Evolutionary conservation across 805 yeast species (phyloP).

Genomic region (Kluyveromyces nonfermentans): DNA sequence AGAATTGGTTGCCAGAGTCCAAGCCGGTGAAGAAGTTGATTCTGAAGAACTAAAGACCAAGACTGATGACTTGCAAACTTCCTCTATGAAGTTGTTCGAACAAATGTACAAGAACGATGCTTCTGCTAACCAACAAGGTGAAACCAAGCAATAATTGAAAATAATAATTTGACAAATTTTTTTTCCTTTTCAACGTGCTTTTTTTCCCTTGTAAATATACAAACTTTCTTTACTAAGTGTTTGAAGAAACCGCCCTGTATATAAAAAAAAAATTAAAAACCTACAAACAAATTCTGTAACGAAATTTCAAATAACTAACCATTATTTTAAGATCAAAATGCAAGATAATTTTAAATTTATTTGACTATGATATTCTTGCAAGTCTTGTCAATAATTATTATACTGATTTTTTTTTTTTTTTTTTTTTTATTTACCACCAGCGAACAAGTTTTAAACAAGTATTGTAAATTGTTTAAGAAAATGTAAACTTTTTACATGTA

Average conservation of each 20-base stretch:
- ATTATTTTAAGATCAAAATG: neutral
- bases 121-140: constrained; percentile 13
- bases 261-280: neutral
- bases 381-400: no score
- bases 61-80: constrained; percentile 67
- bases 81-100: constrained; percentile 69
- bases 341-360: no score
- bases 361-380: no score
- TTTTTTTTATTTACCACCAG: no score
- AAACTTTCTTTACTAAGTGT: neutral
- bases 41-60: constrained; percentile 55
- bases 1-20: constrained; percentile 57
- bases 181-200: neutral
- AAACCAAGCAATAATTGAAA: constrained; percentile 14
- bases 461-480: no score
- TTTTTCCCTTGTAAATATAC: constrained; percentile 1
- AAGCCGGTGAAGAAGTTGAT: constrained; percentile 48
- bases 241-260: constrained; percentile 3
- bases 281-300: neutral
- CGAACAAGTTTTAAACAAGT: no score
- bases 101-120: constrained; percentile 36
- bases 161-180: neutral
- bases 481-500: neutral
- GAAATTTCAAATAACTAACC: neutral
- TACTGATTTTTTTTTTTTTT: no score